These are phyloP conservation scores for Fraxinus quadrangulata DNA, from an alignment of 257 asterid species.

Conservation along the genomic window DNA sequence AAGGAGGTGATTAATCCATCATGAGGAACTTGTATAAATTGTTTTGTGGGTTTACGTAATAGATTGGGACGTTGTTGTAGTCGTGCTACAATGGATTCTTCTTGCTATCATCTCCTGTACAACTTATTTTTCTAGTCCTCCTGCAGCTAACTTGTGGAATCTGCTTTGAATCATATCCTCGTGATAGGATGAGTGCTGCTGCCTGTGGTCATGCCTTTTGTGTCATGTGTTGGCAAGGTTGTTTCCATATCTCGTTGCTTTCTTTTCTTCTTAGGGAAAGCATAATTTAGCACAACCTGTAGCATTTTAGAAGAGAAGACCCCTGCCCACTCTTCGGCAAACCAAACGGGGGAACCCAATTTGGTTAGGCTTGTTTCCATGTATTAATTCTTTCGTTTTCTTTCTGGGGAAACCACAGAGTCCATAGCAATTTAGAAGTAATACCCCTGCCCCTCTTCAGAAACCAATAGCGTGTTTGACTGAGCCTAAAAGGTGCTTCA, in stretches of 20 bases:
- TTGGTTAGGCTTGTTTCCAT: background rate
- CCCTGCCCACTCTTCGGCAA: background rate
- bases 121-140: constrained; percentile 26
- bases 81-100: constrained; percentile 12
- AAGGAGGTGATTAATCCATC: constrained; percentile 58
- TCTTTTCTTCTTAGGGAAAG: constrained; percentile 16
- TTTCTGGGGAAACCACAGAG: background rate
- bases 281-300: background rate
- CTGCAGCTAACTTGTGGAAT: constrained; percentile 93
- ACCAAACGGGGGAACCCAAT: background rate
- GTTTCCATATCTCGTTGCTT: constrained; percentile 17
- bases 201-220: constrained; percentile 96
- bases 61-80: constrained; percentile 11
- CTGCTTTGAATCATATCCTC: constrained; percentile 76
- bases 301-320: background rate
- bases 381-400: constrained; percentile 1
- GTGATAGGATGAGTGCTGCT: constrained; percentile 60
- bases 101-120: constrained; percentile 13
- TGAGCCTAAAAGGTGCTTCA: background rate
- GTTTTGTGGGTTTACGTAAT: constrained; percentile 16
- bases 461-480: background rate
- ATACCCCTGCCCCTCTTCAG: background rate
- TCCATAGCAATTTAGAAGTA: background rate
- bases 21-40: constrained; percentile 22
- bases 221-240: constrained; percentile 82